Conservation (phyloP, 1,139 yeast genomes). For the Blastobotrys aristatus region DNA sequence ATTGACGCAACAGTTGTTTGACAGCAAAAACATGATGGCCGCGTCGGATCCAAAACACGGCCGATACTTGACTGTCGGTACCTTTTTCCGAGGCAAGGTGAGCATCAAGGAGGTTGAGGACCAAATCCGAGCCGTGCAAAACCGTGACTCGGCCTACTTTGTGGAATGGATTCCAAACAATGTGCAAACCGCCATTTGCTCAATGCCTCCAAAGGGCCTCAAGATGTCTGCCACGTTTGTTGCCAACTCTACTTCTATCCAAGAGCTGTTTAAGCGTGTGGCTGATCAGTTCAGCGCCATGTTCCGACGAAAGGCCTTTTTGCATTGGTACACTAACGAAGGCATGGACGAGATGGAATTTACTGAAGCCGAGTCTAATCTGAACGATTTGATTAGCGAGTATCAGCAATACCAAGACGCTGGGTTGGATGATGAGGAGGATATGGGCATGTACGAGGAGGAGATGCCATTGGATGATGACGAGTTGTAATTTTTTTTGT, state of each 20-base stretch:
- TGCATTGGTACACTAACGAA: slow-evolving; percentile 92
- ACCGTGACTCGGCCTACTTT: slow-evolving; percentile 72
- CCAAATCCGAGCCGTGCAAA: slow-evolving; percentile 81
- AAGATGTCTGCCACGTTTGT: slow-evolving; percentile 90
- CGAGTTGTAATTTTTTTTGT: slow-evolving; percentile 9
- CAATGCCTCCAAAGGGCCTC: slow-evolving; percentile 80
- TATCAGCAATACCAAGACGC: slow-evolving; percentile 92
- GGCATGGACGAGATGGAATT: slow-evolving; percentile 96
- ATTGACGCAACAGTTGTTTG: slow-evolving; percentile 89
- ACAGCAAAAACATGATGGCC: slow-evolving; percentile 91
- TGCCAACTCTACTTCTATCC: slow-evolving; percentile 89
- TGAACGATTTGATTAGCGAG: slow-evolving; percentile 83
- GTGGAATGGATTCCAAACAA: slow-evolving; percentile 98
- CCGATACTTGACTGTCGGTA: slow-evolving; percentile 89
- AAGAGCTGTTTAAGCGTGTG: slow-evolving; percentile 83
- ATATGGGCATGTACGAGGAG: slow-evolving; percentile 40
- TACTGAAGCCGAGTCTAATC: slow-evolving; percentile 79
- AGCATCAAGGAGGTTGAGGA: slow-evolving; percentile 91
- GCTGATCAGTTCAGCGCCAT: slow-evolving; percentile 87
- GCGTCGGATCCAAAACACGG: slow-evolving; percentile 90
- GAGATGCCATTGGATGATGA: slow-evolving; percentile 26
- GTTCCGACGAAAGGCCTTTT: slow-evolving; percentile 92
- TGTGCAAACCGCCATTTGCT: slow-evolving; percentile 89
- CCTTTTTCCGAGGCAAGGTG: slow-evolving; percentile 89
- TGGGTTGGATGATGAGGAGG: slow-evolving; percentile 59